Conservation (phyloP, 1,284 basidiomycete genomes). For the Wolfiporia cocos region DNA sequence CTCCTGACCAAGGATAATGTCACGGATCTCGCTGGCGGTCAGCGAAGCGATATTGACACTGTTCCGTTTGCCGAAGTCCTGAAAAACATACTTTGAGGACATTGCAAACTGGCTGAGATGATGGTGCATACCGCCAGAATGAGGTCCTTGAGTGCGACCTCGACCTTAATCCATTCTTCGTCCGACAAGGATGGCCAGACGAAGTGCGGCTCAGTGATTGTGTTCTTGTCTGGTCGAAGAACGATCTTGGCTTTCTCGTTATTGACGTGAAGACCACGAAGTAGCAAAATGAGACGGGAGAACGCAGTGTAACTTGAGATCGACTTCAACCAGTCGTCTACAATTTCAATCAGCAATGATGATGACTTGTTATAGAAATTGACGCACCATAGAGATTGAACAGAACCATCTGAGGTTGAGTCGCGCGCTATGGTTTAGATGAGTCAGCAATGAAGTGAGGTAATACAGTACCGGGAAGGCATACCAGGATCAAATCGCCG, state of each 20-base stretch:
- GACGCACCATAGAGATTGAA: slow-evolving; percentile 89
- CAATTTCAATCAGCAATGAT: not conserved
- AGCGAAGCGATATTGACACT: slow-evolving; percentile 98
- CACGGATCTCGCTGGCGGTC: slow-evolving; percentile 93
- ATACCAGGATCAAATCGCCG: slow-evolving; percentile 89
- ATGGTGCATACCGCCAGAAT: slow-evolving; percentile 68
- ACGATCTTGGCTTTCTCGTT: slow-evolving; percentile 99
- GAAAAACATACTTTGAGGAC: slow-evolving; percentile 4
- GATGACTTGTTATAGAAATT: slow-evolving; percentile 18
- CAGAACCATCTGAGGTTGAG: slow-evolving; percentile 98
- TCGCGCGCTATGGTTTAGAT: slow-evolving; percentile 56
- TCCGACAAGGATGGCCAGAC: slow-evolving; percentile 96
- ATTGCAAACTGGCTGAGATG: slow-evolving; percentile 5
- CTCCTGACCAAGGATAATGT: slow-evolving; percentile 96
- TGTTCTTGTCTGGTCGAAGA: slow-evolving; percentile 88
- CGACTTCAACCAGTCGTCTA: slow-evolving; percentile 97
- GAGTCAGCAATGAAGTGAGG: slow-evolving; percentile 45
- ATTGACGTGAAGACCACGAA: slow-evolving; percentile 97
- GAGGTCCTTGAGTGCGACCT: slow-evolving; percentile 94
- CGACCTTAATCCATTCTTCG: slow-evolving; percentile 99
- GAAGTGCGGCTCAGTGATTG: slow-evolving; percentile 96
- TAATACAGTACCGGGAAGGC: not conserved
- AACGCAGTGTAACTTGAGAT: slow-evolving; percentile 99
- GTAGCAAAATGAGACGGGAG: slow-evolving; percentile 91
- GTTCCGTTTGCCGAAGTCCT: slow-evolving; percentile 98